phyloP scores from a whole-genome alignment of 2,329 filamentous ascomycete genomes.

The Diaporthe longicolla region DNA sequence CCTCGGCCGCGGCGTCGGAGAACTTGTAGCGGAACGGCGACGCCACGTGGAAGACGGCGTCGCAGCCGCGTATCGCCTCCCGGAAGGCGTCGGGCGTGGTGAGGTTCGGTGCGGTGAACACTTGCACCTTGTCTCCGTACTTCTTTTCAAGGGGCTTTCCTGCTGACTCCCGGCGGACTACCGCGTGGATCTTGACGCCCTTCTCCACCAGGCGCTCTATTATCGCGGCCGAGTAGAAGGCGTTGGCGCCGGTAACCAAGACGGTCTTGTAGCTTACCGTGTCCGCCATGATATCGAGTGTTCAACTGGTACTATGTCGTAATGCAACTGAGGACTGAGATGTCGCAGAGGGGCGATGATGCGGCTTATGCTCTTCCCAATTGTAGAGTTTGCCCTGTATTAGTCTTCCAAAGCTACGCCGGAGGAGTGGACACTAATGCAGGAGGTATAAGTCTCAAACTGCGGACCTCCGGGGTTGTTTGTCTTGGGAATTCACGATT shows the following conservation, averaged over 20 bases:
- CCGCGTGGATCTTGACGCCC: conserved; percentile 10
- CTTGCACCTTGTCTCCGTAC: not conserved
- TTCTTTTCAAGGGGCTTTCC: not conserved
- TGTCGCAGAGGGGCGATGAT: not conserved
- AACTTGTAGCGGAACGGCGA: conserved; percentile 11
- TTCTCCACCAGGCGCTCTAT: not conserved
- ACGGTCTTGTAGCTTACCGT: not conserved
- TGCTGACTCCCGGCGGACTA: not conserved
- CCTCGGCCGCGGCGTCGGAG: conserved; percentile 5
- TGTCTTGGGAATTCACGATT: not conserved
- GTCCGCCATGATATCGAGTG: not conserved
- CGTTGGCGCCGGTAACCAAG: conserved; percentile 9
- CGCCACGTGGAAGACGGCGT: conserved; percentile 8
- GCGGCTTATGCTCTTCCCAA: not conserved
- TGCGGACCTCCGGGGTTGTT: not conserved
- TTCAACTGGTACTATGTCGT: not conserved
- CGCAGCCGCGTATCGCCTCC: not conserved
- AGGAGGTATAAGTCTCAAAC: not conserved
- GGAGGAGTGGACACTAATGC: not conserved
- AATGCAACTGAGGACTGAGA: not conserved
- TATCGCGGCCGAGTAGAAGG: conserved; percentile 1
- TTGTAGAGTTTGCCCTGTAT: not conserved
- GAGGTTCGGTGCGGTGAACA: not conserved
- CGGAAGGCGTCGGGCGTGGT: not conserved
- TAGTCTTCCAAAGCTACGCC: not conserved